Conservation (phyloP, 768 basidiomycete genomes). For the Russula ochroleuca region DNA sequence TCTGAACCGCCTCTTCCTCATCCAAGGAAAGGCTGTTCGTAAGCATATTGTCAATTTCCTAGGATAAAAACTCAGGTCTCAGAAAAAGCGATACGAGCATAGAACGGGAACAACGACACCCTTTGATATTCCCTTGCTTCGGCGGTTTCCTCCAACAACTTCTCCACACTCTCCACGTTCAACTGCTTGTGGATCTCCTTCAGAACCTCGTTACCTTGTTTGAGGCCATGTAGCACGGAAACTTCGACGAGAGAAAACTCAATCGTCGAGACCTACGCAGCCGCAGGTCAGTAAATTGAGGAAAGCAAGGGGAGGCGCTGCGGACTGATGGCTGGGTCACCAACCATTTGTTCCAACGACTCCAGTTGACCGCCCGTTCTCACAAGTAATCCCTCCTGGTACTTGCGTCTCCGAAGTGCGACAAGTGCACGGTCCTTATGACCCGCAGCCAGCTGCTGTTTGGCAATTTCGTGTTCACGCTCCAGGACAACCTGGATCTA, state of each 20-base stretch:
- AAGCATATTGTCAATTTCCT: constrained; percentile 93
- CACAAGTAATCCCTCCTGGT: constrained; percentile 79
- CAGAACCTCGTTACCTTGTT: constrained; percentile 90
- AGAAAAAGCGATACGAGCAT: background rate
- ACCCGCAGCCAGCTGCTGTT: constrained; percentile 70
- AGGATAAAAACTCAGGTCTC: constrained; percentile 1
- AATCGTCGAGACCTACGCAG: constrained; percentile 80
- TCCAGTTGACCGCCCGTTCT: constrained; percentile 91
- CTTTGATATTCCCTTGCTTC: constrained; percentile 91
- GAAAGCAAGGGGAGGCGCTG: background rate
- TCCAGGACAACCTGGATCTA: constrained; percentile 86
- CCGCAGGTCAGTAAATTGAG: background rate
- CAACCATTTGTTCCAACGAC: constrained; percentile 81
- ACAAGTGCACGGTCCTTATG: constrained; percentile 84
- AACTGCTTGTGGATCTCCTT: constrained; percentile 94
- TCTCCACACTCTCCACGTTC: constrained; percentile 90
- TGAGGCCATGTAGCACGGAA: constrained; percentile 86
- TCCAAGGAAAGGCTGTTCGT: constrained; percentile 76
- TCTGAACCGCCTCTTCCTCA: constrained; percentile 91
- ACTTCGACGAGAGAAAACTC: constrained; percentile 95
- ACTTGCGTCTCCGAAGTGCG: constrained; percentile 87
- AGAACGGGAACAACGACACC: constrained; percentile 41
- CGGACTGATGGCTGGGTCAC: constrained; percentile 29
- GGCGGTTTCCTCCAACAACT: constrained; percentile 83
- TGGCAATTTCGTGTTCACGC: constrained; percentile 87